Evolutionary conservation across 1,284 basidiomycete genomes (phyloP).

Genomic region (Hemileia vastatrix): DNA sequence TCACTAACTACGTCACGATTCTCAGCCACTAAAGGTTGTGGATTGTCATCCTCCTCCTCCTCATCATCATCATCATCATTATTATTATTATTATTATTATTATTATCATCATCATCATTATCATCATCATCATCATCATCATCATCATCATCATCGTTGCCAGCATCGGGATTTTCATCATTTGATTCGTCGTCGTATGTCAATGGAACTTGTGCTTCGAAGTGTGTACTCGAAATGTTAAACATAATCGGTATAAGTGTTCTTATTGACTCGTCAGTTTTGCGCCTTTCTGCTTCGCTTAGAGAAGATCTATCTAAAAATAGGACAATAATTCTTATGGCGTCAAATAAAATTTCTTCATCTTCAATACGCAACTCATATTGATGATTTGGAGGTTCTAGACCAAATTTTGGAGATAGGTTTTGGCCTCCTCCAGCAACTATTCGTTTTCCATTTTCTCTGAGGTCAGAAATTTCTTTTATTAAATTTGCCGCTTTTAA

Average conservation of each 20-base stretch:
- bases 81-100: too few relatives aligned
- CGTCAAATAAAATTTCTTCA: slow-evolving; percentile 20
- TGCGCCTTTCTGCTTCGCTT: slow-evolving; percentile 12
- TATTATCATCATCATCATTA: neutral
- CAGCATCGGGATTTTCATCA: slow-evolving; percentile 9
- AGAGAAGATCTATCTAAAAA: slow-evolving; percentile 17
- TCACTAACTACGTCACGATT: too few relatives aligned
- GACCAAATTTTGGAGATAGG: too few relatives aligned
- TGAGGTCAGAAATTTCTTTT: slow-evolving; percentile 22
- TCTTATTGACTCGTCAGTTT: slow-evolving; percentile 20
- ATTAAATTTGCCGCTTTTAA: slow-evolving; percentile 15
- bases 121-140: neutral
- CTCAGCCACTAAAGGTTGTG: too few relatives aligned
- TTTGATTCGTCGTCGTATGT: slow-evolving; percentile 21
- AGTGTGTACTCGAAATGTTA: slow-evolving; percentile 10
- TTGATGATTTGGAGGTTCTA: slow-evolving; percentile 10
- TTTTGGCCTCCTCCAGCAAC: neutral
- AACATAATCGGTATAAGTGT: slow-evolving; percentile 20
- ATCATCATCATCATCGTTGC: neutral
- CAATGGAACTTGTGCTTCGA: slow-evolving; percentile 22
- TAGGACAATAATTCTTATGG: slow-evolving; percentile 14
- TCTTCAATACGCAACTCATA: slow-evolving; percentile 20
- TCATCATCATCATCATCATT: neutral
- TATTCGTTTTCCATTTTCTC: slow-evolving; percentile 4
- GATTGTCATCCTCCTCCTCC: too few relatives aligned